Base-by-base conservation (phyloP, 2,329 filamentous ascomycete genomes). In the Cladosporium sp. region DNA sequence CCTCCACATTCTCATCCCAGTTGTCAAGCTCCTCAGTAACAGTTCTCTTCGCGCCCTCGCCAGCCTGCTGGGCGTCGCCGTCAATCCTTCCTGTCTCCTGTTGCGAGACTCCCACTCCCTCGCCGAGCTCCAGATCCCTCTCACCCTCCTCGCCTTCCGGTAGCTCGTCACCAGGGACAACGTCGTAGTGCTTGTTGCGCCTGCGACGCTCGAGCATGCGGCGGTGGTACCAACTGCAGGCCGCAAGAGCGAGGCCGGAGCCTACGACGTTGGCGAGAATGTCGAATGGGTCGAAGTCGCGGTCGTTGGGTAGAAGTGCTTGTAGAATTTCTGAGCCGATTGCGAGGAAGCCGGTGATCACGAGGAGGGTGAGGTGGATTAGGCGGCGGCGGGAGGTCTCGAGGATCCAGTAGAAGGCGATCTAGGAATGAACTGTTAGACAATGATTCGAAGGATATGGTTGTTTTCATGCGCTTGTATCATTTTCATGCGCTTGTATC, bases 141-240 rank as follows among this genome's bases (percentile, higher is more conserved):
- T 78, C 81, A 3, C 30, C 50, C 17, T 73, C 74, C 20, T 76
- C 78, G 5, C 73, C 72, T 12, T 34, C 30, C 30, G 30, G 30
- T 12, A 34, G 30, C 30, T 81, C 82, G 19, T 82, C 82, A 28
- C 84, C 85, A 0, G 88, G 83, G 5, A 95, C 82, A 6, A 84
- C 81, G 55, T 83, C 82, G 69, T 95, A 95, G 54, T 84, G 84
- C 69, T 89, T 89, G 58, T 84, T 85, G 69, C 85, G 80, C 61
- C 92, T 83, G 72, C 89, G 90, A 62, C 94, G 83, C 74, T 97
- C 93, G 39, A 97, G 79, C 92, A 97, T 97, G 60, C 94, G 88
- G 70, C 89, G 88, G 76, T 99, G 94, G 72, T 99, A 99, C 89
- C 90, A 93, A 59, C 86, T 87, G 72, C 90, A 95, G 19, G 96